Conservation (phyloP, 441 rosid genomes). For the Aleurites moluccanus region DNA sequence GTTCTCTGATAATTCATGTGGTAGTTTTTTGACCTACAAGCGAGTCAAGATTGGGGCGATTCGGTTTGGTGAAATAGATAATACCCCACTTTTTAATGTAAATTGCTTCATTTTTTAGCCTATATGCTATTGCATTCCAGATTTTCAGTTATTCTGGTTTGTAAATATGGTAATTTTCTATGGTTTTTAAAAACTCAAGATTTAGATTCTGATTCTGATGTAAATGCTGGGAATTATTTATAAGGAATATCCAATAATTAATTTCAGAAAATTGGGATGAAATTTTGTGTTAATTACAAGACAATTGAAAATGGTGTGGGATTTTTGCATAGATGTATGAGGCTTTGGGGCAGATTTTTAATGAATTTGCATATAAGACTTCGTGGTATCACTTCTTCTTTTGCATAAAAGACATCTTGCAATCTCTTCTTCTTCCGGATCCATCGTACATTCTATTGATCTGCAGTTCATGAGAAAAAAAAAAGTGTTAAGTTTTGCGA, state of each 20-base stretch:
- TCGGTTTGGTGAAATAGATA: constrained; percentile 2
- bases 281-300: constrained; percentile 1
- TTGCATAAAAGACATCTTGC: no score
- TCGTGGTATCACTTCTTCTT: no score
- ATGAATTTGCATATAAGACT: not conserved
- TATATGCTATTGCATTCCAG: not conserved
- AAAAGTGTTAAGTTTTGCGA: not conserved
- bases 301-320: constrained; percentile 7
- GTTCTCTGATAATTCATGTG: not conserved
- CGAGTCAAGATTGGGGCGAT: constrained; percentile 8
- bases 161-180: constrained; percentile 10
- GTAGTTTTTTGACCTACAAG: no score
- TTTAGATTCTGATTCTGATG: constrained; percentile 14
- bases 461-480: not conserved
- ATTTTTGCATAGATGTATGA: constrained; percentile 1
- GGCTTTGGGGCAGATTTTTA: not conserved
- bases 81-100: not conserved
- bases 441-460: not conserved
- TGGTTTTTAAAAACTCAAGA: not conserved
- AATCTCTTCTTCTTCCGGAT: constrained; percentile 3
- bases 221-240: not conserved
- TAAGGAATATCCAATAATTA: constrained; percentile 17
- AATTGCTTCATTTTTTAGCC: not conserved
- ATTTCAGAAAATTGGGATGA: constrained; percentile 10
- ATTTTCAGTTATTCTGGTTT: constrained; percentile 3